Evolutionary conservation across 1,284 basidiomycete genomes (phyloP).

Genomic region (Sanghuangporus sanghuang): DNA sequence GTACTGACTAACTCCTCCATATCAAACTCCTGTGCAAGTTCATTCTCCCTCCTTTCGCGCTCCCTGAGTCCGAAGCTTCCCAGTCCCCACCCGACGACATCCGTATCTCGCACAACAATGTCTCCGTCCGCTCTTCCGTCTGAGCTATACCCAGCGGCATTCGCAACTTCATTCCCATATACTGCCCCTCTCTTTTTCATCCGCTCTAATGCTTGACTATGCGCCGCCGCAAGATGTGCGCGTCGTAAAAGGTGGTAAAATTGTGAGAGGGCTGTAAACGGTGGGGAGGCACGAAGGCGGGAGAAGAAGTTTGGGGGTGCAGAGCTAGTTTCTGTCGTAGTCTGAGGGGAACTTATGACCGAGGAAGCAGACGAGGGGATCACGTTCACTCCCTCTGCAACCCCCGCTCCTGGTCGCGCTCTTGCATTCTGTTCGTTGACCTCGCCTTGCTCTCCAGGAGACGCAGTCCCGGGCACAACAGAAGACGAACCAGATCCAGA

Average conservation of each 20-base stretch:
- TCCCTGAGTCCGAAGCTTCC: constrained; percentile 25
- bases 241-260: constrained; percentile 16
- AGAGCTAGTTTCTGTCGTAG: not conserved
- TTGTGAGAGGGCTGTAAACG: constrained; percentile 8
- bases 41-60: constrained; percentile 18
- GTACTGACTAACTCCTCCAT: not conserved
- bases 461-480: not conserved
- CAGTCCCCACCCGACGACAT: constrained; percentile 19
- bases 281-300: not conserved
- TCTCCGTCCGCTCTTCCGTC: not conserved
- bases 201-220: constrained; percentile 14
- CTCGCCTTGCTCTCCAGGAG: not conserved
- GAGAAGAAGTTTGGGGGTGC: not conserved
- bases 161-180: constrained; percentile 2
- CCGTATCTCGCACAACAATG: not conserved
- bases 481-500: not conserved
- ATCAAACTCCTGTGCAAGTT: not conserved
- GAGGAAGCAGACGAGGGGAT: constrained; percentile 2
- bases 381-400: not conserved
- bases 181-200: constrained; percentile 3
- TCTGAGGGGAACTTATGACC: not conserved
- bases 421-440: not conserved
- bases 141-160: not conserved
- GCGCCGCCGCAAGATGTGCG: constrained; percentile 16
- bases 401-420: not conserved